These are phyloP conservation scores for Komagataella phaffii DNA, from an alignment of 805 yeast genomes.

Conservation along the genomic window DNA sequence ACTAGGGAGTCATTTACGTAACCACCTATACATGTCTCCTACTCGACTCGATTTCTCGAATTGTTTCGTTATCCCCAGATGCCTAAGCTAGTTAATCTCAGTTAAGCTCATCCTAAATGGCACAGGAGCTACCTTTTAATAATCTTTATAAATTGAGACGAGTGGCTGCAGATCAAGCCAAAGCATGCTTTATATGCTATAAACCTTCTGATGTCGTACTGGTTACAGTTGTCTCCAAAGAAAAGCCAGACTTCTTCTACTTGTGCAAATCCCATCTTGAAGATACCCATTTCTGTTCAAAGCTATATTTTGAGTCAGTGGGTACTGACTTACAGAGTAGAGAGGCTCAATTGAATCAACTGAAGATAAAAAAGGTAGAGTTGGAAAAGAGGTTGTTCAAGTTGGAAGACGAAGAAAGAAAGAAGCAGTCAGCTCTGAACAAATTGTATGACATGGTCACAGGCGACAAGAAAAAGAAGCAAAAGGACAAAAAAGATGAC, in stretches of 20 bases:
- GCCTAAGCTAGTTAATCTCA: neutral
- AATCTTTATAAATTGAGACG: constrained; percentile 23
- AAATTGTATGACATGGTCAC: constrained; percentile 8
- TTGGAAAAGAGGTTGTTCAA: constrained; percentile 20
- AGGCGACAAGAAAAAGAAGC: constrained; percentile 8
- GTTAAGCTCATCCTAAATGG: neutral
- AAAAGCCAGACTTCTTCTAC: constrained; percentile 37
- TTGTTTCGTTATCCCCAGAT: neutral
- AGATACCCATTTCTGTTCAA: constrained; percentile 29
- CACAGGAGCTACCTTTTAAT: constrained; percentile 11
- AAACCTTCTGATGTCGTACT: constrained; percentile 33
- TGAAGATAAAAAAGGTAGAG: constrained; percentile 1
- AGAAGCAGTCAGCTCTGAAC: constrained; percentile 12
- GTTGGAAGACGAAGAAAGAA: constrained; percentile 16
- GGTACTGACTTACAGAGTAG: constrained; percentile 11
- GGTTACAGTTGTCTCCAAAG: constrained; percentile 22
- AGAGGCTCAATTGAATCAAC: constrained; percentile 3
- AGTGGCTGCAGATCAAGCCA: constrained; percentile 27
- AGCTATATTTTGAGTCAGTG: constrained; percentile 20
- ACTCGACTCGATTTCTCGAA: neutral
- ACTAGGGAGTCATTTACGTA: neutral
- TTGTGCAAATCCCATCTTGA: constrained; percentile 32
- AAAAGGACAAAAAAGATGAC: neutral
- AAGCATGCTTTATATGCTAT: constrained; percentile 36
- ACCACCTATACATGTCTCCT: neutral